Conservation (phyloP, 2,329 filamentous ascomycete genomes). For the Aspergillus sp. region DNA sequence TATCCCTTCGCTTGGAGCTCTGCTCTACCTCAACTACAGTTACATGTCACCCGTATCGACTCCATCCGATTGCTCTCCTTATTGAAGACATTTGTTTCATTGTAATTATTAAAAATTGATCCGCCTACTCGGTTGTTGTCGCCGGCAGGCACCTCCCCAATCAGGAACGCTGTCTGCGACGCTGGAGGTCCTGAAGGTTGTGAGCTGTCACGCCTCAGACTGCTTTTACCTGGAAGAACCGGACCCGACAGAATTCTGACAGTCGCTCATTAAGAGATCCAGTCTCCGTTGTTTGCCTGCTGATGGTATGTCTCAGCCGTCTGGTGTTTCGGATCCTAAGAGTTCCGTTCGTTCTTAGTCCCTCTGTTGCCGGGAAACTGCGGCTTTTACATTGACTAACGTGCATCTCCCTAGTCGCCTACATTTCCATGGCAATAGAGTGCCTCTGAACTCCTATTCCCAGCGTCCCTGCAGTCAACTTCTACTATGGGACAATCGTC, state of each 20-base stretch:
- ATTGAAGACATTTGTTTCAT: no score
- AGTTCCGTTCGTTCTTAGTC: not conserved
- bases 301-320: not conserved
- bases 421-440: slow-evolving; percentile 21
- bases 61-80: not conserved
- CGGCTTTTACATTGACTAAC: slow-evolving; percentile 12
- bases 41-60: not conserved
- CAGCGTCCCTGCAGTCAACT: slow-evolving; percentile 9
- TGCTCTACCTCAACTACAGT: not conserved
- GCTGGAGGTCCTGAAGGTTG: not conserved
- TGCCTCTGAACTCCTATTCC: slow-evolving; percentile 15
- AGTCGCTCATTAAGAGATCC: not conserved
- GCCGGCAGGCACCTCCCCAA: not conserved
- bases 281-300: not conserved
- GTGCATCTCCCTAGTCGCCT: slow-evolving; percentile 13
- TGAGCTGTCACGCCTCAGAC: not conserved
- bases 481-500: slow-evolving; percentile 37
- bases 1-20: not conserved
- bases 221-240: not conserved
- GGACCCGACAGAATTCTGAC: not conserved
- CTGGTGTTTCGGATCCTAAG: not conserved
- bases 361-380: not conserved
- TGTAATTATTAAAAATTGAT: no score
- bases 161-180: not conserved
- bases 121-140: not conserved